Percentiles rank a stretch among this genome's conserved stretches.
These are phyloP conservation scores for Gymnopilus junonius DNA, from an alignment of 768 basidiomycete genomes.

Conservation along the genomic window DNA sequence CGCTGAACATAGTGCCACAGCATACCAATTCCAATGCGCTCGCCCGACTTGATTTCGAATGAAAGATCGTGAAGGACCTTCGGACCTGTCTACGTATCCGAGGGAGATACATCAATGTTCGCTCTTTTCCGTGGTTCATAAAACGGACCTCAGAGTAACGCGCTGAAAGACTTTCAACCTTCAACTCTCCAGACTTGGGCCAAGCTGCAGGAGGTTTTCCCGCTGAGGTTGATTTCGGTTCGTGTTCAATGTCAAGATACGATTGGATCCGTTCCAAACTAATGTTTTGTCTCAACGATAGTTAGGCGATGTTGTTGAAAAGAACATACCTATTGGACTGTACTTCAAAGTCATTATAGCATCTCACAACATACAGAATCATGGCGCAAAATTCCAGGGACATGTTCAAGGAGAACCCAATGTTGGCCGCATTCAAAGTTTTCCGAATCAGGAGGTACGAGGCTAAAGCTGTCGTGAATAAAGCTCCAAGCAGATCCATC, in stretches of 20 bases:
- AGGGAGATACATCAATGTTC: background rate
- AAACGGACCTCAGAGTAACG: constrained; percentile 47
- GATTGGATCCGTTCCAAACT: constrained; percentile 70
- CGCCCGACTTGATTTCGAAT: constrained; percentile 57
- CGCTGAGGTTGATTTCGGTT: constrained; percentile 42
- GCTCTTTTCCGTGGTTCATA: background rate
- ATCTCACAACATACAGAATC: constrained; percentile 54
- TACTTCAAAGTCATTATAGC: constrained; percentile 51
- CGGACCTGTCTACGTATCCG: constrained; percentile 37
- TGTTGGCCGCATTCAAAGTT: constrained; percentile 39
- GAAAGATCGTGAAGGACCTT: constrained; percentile 58
- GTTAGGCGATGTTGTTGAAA: background rate
- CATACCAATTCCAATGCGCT: constrained; percentile 55
- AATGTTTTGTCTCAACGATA: background rate
- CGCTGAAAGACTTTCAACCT: constrained; percentile 58
- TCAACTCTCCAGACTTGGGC: constrained; percentile 62
- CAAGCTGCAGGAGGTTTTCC: constrained; percentile 69
- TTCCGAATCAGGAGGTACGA: constrained; percentile 54
- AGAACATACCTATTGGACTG: constrained; percentile 42
- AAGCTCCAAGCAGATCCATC: constrained; percentile 58
- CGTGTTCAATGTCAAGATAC: constrained; percentile 63
- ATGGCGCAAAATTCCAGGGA: constrained; percentile 63
- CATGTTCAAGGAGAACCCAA: constrained; percentile 62
- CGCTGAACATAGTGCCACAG: constrained; percentile 12
- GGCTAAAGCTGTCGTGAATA: constrained; percentile 59